These are phyloP conservation scores for Thymus quinquecostatus DNA, from an alignment of 257 asterid genomes.

Conservation along the genomic window DNA sequence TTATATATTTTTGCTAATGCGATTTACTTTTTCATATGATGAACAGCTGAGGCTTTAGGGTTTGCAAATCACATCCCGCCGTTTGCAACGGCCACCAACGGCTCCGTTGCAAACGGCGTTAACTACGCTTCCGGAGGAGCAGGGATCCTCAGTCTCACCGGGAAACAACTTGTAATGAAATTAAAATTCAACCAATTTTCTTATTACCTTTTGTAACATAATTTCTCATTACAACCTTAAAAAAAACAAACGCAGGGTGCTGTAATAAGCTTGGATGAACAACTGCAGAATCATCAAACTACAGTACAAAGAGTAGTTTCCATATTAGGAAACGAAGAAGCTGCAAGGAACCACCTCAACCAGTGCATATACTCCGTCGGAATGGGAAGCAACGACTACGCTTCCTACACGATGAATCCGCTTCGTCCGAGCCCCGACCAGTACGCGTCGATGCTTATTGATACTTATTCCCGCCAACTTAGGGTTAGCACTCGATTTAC, in stretches of 20 bases:
- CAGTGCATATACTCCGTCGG: constrained; percentile 27
- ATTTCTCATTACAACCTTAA: not conserved
- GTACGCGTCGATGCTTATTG: constrained; percentile 1
- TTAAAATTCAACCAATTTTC: not conserved
- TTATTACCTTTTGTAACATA: not conserved
- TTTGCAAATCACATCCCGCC: constrained; percentile 24
- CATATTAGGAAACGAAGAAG: constrained; percentile 1
- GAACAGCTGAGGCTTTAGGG: constrained; percentile 27
- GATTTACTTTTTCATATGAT: not conserved
- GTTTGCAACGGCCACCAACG: constrained; percentile 19
- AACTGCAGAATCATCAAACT: constrained; percentile 20
- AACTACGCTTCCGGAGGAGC: constrained; percentile 32
- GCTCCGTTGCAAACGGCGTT: not conserved
- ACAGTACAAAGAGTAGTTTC: not conserved
- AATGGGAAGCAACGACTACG: constrained; percentile 34
- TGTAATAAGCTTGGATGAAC: constrained; percentile 30
- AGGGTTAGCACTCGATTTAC: constrained; percentile 10
- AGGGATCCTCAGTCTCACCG: constrained; percentile 22
- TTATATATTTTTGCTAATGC: not conserved
- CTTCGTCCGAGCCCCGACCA: not conserved
- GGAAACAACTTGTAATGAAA: constrained; percentile 21
- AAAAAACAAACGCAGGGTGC: constrained; percentile 14
- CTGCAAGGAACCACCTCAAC: not conserved
- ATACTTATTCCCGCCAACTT: constrained; percentile 15
- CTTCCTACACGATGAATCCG: not conserved